phyloP scores from a whole-genome alignment of 2,329 filamentous ascomycete genomes.

The Sporothrix curviconia region DNA sequence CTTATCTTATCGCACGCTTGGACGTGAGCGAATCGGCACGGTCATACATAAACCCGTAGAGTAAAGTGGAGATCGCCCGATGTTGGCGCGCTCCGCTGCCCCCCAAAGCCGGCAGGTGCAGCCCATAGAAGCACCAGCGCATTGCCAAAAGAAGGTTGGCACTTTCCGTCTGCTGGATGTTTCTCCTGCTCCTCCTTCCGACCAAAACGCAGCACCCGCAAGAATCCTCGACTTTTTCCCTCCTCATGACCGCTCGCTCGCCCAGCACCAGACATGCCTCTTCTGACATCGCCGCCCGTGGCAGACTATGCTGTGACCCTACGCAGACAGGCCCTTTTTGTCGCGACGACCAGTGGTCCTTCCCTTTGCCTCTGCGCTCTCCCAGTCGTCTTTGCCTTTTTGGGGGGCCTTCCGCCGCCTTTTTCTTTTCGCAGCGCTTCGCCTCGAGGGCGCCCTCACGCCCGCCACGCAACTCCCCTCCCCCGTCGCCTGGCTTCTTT shows the following conservation, averaged over 20 bases:
- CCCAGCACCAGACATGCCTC: neutral
- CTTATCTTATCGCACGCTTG: conserved; percentile 14
- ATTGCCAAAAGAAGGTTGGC: conserved; percentile 6
- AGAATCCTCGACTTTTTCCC: neutral
- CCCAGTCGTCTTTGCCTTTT: neutral
- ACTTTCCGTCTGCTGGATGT: neutral
- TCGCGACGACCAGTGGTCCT: neutral
- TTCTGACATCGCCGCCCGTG: neutral
- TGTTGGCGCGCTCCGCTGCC: conserved; percentile 2
- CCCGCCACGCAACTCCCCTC: neutral
- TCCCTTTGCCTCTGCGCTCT: neutral
- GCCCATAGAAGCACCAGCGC: conserved; percentile 9
- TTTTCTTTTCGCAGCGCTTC: neutral
- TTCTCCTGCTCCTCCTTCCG: conserved; percentile 6
- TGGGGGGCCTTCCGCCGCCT: neutral
- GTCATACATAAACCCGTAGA: conserved; percentile 12
- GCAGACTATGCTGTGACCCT: conserved; percentile 9
- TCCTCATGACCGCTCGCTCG: neutral
- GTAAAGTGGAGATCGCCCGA: conserved; percentile 3
- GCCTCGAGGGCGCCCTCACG: neutral
- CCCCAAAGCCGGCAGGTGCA: conserved; percentile 5
- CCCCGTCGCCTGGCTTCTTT: neutral
- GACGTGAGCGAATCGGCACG: conserved; percentile 11
- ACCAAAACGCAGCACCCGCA: neutral
- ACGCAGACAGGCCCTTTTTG: neutral